Base-by-base conservation (phyloP, 164 flowering plant species). In the Akebia trifoliata region DNA sequence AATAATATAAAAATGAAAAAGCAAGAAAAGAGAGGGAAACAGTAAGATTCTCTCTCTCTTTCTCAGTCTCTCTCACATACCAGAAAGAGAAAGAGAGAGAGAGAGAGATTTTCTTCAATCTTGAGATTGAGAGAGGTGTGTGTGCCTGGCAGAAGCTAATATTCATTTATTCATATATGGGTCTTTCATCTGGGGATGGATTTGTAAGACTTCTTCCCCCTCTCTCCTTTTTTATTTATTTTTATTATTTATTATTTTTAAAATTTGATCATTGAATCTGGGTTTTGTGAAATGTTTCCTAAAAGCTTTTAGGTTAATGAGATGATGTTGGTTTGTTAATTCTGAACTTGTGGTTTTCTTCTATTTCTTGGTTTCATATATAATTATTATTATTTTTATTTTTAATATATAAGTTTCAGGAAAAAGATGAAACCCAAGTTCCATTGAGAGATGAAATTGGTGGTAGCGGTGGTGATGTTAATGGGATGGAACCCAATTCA, bases 151-250 rank as follows among this genome's bases (percentile, higher is more conserved):
- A 22, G 22, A 44, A 54, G 47, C 59, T 26, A 46, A 68, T 68
- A 67, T 43, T 34, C 43, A 48, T 49, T 58, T 26, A 12, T 52
- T 28, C n/a, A n/a, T n/a, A n/a, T 39, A 69, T 73, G 76, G 74
- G 70, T 31, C 67, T 71, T 58, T 72, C 78, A 59, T 71, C 51
- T 71, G 74, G 60, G 56, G 73, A 74, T 60, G 70, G 48, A 57
- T 51, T 49, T 32, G 76, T 76, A 65, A 66, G 63, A 53, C 18
- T 32, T 56, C 25, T 29, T 21, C 47, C 15, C 25, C 18, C 7
- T 30, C n/a, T 20, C 49, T 59, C 30, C 18, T 14, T 28, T 36
- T 40, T 30, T 38, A 17, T 42, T 35, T 49, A 36, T 40, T 44
- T 44, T 21, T 24, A 11, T 25, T 24, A 32, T 52, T 53, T 7